Percentiles rank a stretch among this genome's conserved stretches.
These are phyloP conservation scores for Penicillium fuscoglaucum DNA, from an alignment of 2,329 filamentous ascomycete genomes.

Conservation along the genomic window DNA sequence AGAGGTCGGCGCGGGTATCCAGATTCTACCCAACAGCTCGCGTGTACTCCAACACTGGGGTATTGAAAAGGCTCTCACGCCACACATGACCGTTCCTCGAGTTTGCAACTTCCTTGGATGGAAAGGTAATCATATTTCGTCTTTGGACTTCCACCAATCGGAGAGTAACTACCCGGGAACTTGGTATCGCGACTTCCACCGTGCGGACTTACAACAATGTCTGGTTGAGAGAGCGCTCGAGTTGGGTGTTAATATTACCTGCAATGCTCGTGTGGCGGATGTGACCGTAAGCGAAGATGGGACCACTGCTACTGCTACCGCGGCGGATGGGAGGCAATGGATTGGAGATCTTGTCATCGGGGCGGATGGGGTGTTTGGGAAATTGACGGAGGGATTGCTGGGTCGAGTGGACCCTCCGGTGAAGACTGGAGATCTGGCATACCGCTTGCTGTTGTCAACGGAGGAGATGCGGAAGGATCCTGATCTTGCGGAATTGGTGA, in stretches of 20 bases:
- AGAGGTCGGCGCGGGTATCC: slow-evolving; percentile 34
- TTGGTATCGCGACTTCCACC: slow-evolving; percentile 57
- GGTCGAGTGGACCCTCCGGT: slow-evolving; percentile 47
- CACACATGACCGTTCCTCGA: slow-evolving; percentile 45
- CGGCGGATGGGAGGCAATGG: slow-evolving; percentile 28
- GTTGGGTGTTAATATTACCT: slow-evolving; percentile 50
- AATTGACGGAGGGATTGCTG: slow-evolving; percentile 48
- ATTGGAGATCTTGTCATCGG: slow-evolving; percentile 28
- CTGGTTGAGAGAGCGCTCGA: slow-evolving; percentile 51
- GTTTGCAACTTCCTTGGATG: slow-evolving; percentile 54
- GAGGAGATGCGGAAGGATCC: slow-evolving; percentile 51
- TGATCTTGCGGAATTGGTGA: slow-evolving; percentile 48
- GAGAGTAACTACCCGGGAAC: slow-evolving; percentile 37
- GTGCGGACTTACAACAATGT: slow-evolving; percentile 53
- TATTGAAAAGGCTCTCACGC: slow-evolving; percentile 43
- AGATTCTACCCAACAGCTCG: slow-evolving; percentile 37
- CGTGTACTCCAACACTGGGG: slow-evolving; percentile 44
- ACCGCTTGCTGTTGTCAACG: slow-evolving; percentile 53
- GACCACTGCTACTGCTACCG: slow-evolving; percentile 40
- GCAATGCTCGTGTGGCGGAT: slow-evolving; percentile 47
- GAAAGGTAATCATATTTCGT: slow-evolving; percentile 53
- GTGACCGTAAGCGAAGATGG: slow-evolving; percentile 38
- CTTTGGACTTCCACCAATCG: slow-evolving; percentile 51
- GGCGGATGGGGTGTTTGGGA: slow-evolving; percentile 33
- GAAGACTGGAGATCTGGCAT: slow-evolving; percentile 58